Evolutionary conservation across 805 yeast genomes (phyloP).

Genomic region (Scheffersomyces spartinae): DNA sequence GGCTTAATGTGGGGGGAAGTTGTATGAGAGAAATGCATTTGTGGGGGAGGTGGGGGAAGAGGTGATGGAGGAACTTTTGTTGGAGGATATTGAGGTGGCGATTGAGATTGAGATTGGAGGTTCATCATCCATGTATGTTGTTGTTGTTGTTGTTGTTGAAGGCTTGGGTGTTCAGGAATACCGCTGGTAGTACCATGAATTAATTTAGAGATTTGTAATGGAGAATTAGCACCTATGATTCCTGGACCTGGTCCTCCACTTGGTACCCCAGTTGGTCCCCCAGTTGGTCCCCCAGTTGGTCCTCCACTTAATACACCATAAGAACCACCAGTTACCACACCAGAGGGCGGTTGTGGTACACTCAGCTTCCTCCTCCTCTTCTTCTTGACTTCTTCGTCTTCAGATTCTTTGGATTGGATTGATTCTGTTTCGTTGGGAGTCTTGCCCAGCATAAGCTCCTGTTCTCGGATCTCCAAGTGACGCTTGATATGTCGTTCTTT

Average conservation of each 20-base stretch:
- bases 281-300: constrained; percentile 1
- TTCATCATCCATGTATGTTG: not conserved
- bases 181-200: too few species aligned
- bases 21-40: too few species aligned
- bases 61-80: constrained; percentile 1
- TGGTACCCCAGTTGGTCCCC: constrained; percentile 9
- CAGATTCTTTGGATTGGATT: constrained; percentile 2
- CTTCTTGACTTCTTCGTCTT: constrained; percentile 10
- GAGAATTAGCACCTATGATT: too few species aligned
- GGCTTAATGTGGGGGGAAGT: constrained; percentile 14
- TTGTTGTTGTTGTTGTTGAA: constrained; percentile 1
- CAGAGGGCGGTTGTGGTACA: not conserved
- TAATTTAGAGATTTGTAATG: constrained; percentile 10
- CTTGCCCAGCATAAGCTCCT: constrained; percentile 6
- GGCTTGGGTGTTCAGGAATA: too few species aligned
- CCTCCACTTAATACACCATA: constrained; percentile 1
- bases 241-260: too few species aligned
- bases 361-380: not conserved
- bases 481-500: constrained; percentile 27
- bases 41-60: not conserved
- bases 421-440: too few species aligned
- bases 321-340: not conserved
- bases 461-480: constrained; percentile 18
- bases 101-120: not conserved
- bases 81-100: constrained; percentile 1